Percentiles rank a stretch among this genome's conserved stretches.
Conservation (phyloP, 2,329 filamentous ascomycete species). For the Malbranchea zuffiana region DNA sequence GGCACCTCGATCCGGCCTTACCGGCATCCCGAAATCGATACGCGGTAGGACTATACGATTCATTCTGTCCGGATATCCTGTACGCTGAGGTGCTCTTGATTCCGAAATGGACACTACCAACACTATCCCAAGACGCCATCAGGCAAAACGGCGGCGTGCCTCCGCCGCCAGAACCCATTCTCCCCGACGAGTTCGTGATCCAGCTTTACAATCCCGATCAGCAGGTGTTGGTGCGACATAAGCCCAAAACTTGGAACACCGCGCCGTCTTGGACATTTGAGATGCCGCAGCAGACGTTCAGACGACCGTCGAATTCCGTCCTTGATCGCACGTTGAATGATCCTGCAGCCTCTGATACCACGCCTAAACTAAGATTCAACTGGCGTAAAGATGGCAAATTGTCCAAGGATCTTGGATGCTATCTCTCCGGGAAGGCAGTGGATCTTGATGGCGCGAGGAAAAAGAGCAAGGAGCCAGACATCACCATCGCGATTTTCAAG, state of each 20-base stretch:
- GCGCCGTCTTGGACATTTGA: constrained; percentile 83
- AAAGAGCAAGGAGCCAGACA: constrained; percentile 84
- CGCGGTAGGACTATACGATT: constrained; percentile 73
- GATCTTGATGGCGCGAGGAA: constrained; percentile 52
- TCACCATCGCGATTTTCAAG: constrained; percentile 81
- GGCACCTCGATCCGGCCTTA: constrained; percentile 60
- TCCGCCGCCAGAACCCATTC: constrained; percentile 57
- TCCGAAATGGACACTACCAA: constrained; percentile 77
- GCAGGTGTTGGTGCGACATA: constrained; percentile 55
- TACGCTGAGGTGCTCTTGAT: constrained; percentile 77
- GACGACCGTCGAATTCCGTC: constrained; percentile 62
- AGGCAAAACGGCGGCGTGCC: constrained; percentile 55
- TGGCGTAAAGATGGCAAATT: constrained; percentile 85
- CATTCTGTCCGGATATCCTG: constrained; percentile 66
- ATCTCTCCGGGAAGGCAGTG: constrained; percentile 66
- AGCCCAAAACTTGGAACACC: constrained; percentile 67
- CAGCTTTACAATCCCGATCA: constrained; percentile 93
- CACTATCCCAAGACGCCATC: constrained; percentile 69
- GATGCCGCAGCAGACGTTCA: constrained; percentile 76
- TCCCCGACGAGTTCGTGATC: constrained; percentile 69
- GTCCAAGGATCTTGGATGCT: constrained; percentile 79
- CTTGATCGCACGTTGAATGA: constrained; percentile 63
- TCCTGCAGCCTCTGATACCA: constrained; percentile 43
- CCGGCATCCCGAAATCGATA: constrained; percentile 70
- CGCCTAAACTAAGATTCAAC: constrained; percentile 69